A percentile compares a stretch with the other conserved stretches of the same genome.
phyloP scores from a whole-genome alignment of 805 yeast species.

The Starmerella asiatica region DNA sequence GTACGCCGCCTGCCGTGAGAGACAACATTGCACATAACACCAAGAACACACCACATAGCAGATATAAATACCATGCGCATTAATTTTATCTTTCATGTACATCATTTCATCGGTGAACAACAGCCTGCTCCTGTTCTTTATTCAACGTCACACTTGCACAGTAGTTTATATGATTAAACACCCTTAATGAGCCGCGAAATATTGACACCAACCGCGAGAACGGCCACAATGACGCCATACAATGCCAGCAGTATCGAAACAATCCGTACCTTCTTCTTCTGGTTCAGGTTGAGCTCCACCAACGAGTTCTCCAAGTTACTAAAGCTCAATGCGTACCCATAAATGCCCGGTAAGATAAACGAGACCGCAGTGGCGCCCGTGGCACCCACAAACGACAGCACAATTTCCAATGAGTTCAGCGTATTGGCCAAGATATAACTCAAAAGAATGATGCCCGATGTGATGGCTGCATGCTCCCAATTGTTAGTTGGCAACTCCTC shows the following conservation, averaged over 20 bases:
- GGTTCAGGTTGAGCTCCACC: constrained; percentile 5
- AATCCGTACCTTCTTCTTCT: constrained; percentile 20
- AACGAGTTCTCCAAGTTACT: constrained; percentile 15
- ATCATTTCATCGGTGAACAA: too few relatives aligned
- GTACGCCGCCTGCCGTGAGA: too few relatives aligned
- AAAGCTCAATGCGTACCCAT: constrained; percentile 64
- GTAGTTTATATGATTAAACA: not conserved
- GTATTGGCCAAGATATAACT: constrained; percentile 54
- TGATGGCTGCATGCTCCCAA: constrained; percentile 24
- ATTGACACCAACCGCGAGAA: constrained; percentile 41
- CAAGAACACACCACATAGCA: too few relatives aligned
- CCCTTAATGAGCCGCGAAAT: constrained; percentile 1
- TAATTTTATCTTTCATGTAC: too few relatives aligned
- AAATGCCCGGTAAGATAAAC: constrained; percentile 77
- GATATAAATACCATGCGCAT: too few relatives aligned
- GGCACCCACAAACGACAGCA: constrained; percentile 78
- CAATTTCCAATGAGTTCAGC: constrained; percentile 63
- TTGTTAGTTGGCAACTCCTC: not conserved
- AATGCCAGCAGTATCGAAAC: constrained; percentile 42
- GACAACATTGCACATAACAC: too few relatives aligned
- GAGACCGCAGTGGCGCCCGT: constrained; percentile 89
- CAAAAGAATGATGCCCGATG: constrained; percentile 34
- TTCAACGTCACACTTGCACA: too few relatives aligned
- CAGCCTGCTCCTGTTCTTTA: too few relatives aligned
- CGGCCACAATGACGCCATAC: constrained; percentile 64